Percentiles rank a stretch among this genome's conserved stretches.
Evolutionary conservation across 2,329 filamentous ascomycete species (phyloP).

Genomic region (Aspergillus texensis): DNA sequence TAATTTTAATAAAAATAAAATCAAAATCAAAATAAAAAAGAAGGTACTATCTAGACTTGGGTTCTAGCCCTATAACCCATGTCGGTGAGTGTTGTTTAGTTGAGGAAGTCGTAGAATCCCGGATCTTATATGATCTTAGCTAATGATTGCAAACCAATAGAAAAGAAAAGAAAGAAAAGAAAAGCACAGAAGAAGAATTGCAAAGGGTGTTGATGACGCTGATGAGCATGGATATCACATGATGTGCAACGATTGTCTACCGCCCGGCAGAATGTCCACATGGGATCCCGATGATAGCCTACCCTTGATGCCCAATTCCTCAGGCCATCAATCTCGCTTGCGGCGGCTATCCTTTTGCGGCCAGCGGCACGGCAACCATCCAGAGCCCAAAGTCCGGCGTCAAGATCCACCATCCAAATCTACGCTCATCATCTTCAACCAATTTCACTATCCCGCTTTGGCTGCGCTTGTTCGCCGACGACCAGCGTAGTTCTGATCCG

Average conservation of each 20-base stretch:
- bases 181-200: too few species aligned
- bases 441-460: slow-evolving; percentile 11
- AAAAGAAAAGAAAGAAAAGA: not conserved
- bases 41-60: too few species aligned
- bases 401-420: slow-evolving; percentile 33
- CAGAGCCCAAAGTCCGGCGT: slow-evolving; percentile 37
- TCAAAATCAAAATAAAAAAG: too few species aligned
- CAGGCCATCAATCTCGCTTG: slow-evolving; percentile 37
- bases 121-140: not conserved
- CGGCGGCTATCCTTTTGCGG: slow-evolving; percentile 43
- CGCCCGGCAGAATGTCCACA: not conserved
- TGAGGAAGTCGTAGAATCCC: not conserved
- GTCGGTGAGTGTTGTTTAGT: too few species aligned
- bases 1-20: not conserved
- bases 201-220: not conserved
- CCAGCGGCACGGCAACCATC: slow-evolving; percentile 37
- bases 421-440: slow-evolving; percentile 24
- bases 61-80: too few species aligned
- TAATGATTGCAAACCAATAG: not conserved
- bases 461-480: slow-evolving; percentile 17
- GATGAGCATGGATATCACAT: not conserved
- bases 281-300: not conserved
- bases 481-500: not conserved
- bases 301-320: not conserved
- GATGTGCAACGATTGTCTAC: not conserved